A percentile compares a stretch with the other conserved stretches of the same genome.
phyloP scores from a whole-genome alignment of 805 yeast species.

The Yarrowia sp. region DNA sequence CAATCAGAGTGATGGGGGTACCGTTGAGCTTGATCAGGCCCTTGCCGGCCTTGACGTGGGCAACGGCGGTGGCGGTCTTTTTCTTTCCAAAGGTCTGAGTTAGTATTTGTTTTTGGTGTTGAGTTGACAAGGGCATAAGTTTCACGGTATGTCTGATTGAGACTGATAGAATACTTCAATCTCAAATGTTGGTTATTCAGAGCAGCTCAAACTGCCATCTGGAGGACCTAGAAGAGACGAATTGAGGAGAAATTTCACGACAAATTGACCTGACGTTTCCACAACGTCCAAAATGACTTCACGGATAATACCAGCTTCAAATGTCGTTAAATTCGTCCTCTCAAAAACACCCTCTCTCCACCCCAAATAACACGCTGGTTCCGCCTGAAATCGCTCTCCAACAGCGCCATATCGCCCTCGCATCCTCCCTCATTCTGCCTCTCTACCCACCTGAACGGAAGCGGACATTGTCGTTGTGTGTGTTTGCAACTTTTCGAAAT shows the following conservation, averaged over 20 bases:
- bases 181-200: no score
- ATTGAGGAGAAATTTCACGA: background rate
- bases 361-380: background rate
- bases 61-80: slow-evolving; percentile 99
- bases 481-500: slow-evolving; percentile 16
- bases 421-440: background rate
- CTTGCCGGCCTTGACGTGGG: slow-evolving; percentile 98
- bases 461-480: slow-evolving; percentile 24
- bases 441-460: slow-evolving; percentile 25
- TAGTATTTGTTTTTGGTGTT: background rate
- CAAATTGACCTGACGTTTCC: no score
- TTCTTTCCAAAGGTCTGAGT: slow-evolving; percentile 97
- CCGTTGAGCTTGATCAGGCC: slow-evolving; percentile 99
- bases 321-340: background rate
- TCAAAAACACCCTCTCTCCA: background rate
- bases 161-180: no score
- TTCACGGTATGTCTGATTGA: no score
- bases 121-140: no score
- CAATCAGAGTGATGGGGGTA: slow-evolving; percentile 97
- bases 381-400: background rate
- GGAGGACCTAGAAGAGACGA: no score
- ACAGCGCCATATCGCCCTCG: background rate
- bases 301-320: background rate
- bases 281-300: no score
- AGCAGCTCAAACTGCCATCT: no score